Conservation (phyloP, 2,329 filamentous ascomycete species). For the Stachybotrys elegans region DNA sequence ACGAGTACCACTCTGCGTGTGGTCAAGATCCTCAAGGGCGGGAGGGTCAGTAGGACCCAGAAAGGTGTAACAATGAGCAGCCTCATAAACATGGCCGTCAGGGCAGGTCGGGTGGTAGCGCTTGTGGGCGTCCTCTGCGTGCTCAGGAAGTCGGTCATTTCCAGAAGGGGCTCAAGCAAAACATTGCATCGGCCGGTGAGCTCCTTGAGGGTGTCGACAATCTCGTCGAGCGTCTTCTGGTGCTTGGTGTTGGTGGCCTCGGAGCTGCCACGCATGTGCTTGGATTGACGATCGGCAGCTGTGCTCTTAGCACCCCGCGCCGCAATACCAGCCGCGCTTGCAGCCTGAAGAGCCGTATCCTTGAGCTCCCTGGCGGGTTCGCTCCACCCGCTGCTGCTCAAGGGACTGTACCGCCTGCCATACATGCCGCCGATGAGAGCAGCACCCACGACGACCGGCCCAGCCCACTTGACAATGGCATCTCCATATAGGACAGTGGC, state of each 20-base stretch:
- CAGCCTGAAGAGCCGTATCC: slow-evolving; percentile 14
- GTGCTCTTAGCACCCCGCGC: slow-evolving; percentile 16
- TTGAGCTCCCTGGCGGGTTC: slow-evolving; percentile 38
- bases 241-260: slow-evolving; percentile 66
- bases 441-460: slow-evolving; percentile 75
- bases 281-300: slow-evolving; percentile 20
- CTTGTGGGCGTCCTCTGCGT: slow-evolving; percentile 87
- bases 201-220: slow-evolving; percentile 86
- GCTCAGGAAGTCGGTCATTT: slow-evolving; percentile 87
- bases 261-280: slow-evolving; percentile 41
- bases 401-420: slow-evolving; percentile 77
- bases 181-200: slow-evolving; percentile 92
- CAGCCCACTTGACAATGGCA: slow-evolving; percentile 71
- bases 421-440: slow-evolving; percentile 90
- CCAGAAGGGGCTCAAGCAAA: slow-evolving; percentile 79
- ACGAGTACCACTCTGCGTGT: slow-evolving; percentile 79
- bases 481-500: slow-evolving; percentile 81
- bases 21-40: slow-evolving; percentile 80
- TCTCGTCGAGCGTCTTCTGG: slow-evolving; percentile 94
- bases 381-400: slow-evolving; percentile 77
- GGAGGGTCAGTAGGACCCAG: slow-evolving; percentile 79
- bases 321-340: slow-evolving; percentile 12
- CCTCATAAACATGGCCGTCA: slow-evolving; percentile 84
- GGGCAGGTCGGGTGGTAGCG: slow-evolving; percentile 81
- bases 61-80: slow-evolving; percentile 83